Conservation (phyloP, 306 rosid species). For the Oemleria cerasiformis region DNA sequence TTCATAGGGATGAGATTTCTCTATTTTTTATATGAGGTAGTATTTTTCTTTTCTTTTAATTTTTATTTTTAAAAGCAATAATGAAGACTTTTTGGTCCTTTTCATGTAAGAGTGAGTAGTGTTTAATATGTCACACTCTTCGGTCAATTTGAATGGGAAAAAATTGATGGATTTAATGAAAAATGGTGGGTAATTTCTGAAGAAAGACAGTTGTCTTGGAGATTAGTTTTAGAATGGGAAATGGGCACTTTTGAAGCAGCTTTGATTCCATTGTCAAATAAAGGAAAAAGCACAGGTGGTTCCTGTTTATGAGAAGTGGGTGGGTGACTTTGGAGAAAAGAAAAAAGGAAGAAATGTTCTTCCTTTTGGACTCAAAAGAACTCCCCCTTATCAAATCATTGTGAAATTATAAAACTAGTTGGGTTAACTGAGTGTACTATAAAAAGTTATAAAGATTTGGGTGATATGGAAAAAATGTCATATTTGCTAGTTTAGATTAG, state of each 20-base stretch:
- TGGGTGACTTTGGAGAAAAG: constrained; percentile 28
- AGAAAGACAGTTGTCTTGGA: constrained; percentile 62
- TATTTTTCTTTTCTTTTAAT: background rate
- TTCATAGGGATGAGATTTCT: constrained; percentile 35
- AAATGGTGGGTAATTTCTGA: constrained; percentile 43
- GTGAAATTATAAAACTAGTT: constrained; percentile 7
- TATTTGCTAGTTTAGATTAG: no score
- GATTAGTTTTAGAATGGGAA: constrained; percentile 32
- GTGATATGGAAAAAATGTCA: background rate
- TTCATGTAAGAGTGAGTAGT: background rate
- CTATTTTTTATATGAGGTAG: constrained; percentile 5
- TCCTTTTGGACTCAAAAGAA: constrained; percentile 8
- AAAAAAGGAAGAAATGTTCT: constrained; percentile 13
- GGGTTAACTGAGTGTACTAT: background rate
- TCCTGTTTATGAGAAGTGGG: constrained; percentile 31
- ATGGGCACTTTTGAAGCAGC: constrained; percentile 25
- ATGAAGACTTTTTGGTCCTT: constrained; percentile 7
- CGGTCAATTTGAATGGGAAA: background rate
- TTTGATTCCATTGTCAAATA: constrained; percentile 38
- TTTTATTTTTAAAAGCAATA: background rate
- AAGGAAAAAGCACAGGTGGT: constrained; percentile 25
- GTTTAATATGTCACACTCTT: background rate
- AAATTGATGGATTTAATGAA: constrained; percentile 1
- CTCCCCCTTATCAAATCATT: background rate
- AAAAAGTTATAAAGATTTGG: background rate